Conservation (phyloP, 2,329 filamentous ascomycete genomes). For the Colletotrichum lindemuthianum region DNA sequence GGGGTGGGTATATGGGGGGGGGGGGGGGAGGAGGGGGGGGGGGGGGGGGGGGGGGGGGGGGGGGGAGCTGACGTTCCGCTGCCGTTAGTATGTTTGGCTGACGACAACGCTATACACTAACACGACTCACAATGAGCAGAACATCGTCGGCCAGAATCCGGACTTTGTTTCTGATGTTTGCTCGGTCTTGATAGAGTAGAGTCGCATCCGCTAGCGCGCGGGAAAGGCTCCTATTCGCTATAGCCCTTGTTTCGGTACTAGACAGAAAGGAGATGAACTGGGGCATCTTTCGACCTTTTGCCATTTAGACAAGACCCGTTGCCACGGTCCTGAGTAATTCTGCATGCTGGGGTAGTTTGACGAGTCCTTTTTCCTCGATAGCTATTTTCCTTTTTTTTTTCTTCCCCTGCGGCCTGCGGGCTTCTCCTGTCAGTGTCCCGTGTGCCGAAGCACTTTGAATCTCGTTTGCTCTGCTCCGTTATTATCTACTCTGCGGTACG, state of each 20-base stretch:
- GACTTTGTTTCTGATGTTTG: conserved; percentile 20
- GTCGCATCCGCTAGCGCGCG: conserved; percentile 14
- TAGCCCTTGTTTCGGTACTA: conserved; percentile 7
- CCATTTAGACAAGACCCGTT: conserved; percentile 24
- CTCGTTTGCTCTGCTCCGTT: background rate
- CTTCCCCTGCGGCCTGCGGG: too few relatives aligned
- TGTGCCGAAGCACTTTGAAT: too few relatives aligned
- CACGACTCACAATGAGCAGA: background rate
- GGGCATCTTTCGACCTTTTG: background rate
- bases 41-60: too few relatives aligned
- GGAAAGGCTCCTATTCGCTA: conserved; percentile 24
- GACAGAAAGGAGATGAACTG: conserved; percentile 29
- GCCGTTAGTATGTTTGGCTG: too few relatives aligned
- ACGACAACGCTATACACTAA: too few relatives aligned
- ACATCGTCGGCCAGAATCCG: conserved; percentile 14
- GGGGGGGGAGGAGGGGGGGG: too few relatives aligned
- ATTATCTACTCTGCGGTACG: background rate
- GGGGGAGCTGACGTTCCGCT: too few relatives aligned
- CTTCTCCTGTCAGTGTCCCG: background rate
- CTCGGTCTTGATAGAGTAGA: too few relatives aligned
- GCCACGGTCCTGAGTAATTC: conserved; percentile 27
- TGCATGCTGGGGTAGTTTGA: conserved; percentile 1
- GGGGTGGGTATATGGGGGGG: too few relatives aligned
- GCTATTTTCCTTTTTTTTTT: background rate
- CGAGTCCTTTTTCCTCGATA: background rate